Base-by-base conservation (phyloP, 495 filamentous ascomycete genomes). In the Penicillium arizonense region DNA sequence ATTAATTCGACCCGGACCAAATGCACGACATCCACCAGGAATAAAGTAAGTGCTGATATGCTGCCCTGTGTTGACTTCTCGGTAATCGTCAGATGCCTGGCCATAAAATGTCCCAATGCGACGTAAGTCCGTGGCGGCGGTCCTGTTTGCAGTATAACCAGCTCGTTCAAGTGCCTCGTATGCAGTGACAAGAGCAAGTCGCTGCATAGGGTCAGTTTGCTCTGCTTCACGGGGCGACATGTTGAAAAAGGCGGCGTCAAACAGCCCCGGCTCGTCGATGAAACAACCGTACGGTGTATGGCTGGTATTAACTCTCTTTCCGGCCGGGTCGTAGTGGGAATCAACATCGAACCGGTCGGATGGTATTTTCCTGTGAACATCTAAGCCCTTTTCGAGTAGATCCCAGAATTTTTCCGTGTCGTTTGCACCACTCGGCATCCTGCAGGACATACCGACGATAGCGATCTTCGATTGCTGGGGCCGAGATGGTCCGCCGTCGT, bases 91-190 rank as follows among this genome's bases (percentile, higher is more conserved):
- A 18, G 8, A 8, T 4, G n/a, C 41, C 23, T 67, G 63, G 16
- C 69, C 69, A 38, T 65, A 71, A 42, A 57, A 69, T 0, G 60
- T 63, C 1, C 72, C 74, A 39, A 69, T 57, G 1, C 61, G 58
- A 4, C 59, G 16, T 0, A 41, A 36, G 0, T 40, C 6, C 0
- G 67, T 58, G 0, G 65, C 56, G 1, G 42, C 44, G 0, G 64
- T 62, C 2, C 57, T 46, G 11, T 59, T 50, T 2, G 41, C 37
- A 9, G 55, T 52, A 30, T 52, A 59, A 1, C 69, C 69, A 3
- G 67, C 52, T 36, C 46, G 56, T 40, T 72, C 67, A 8, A 72
- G 26, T 0, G 69, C 69, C 37, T 72, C 69, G 34, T 72, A 72
- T 0, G 69, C 67, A 4, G 57, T 67, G 2, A 68, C 44, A 0